These are phyloP conservation scores for Lentinula guzmanii DNA, from an alignment of 768 basidiomycete genomes.

Conservation along the genomic window DNA sequence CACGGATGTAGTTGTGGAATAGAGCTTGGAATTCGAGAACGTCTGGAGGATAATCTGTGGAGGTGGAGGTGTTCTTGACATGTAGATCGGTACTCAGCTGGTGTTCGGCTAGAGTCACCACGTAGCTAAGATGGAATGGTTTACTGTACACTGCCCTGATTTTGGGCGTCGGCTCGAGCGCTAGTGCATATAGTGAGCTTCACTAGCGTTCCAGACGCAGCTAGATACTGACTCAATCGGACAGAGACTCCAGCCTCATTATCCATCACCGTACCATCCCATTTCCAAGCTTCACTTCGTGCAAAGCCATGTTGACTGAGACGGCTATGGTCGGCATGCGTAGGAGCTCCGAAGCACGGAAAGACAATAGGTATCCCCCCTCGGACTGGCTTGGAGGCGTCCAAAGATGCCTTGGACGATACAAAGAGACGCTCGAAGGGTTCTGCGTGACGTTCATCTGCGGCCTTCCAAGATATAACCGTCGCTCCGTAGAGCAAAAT, in stretches of 20 bases:
- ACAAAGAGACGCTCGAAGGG: slow-evolving; percentile 73
- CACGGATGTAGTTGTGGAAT: slow-evolving; percentile 84
- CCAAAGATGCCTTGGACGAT: slow-evolving; percentile 70
- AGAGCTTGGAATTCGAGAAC: slow-evolving; percentile 85
- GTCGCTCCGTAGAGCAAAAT: slow-evolving; percentile 82
- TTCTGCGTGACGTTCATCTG: slow-evolving; percentile 24
- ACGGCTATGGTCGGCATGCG: slow-evolving; percentile 61
- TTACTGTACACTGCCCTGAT: slow-evolving; percentile 56
- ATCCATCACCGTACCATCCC: slow-evolving; percentile 58
- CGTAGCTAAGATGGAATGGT: slow-evolving; percentile 70
- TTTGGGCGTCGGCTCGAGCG: slow-evolving; percentile 53
- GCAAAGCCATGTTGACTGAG: slow-evolving; percentile 92
- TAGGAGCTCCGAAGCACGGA: slow-evolving; percentile 85
- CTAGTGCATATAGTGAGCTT: slow-evolving; percentile 26
- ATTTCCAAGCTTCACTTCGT: slow-evolving; percentile 68
- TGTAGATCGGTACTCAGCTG: slow-evolving; percentile 76
- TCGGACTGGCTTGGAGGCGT: slow-evolving; percentile 63
- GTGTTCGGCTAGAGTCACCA: slow-evolving; percentile 71
- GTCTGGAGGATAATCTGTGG: slow-evolving; percentile 29
- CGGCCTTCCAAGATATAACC: slow-evolving; percentile 78
- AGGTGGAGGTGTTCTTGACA: slow-evolving; percentile 63
- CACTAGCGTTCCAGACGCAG: neutral
- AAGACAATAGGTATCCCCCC: slow-evolving; percentile 65
- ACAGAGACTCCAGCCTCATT: slow-evolving; percentile 70
- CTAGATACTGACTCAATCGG: slow-evolving; percentile 55